These are phyloP conservation scores for Leccinum griseonigrum DNA, from an alignment of 1,284 basidiomycete species.

Conservation along the genomic window DNA sequence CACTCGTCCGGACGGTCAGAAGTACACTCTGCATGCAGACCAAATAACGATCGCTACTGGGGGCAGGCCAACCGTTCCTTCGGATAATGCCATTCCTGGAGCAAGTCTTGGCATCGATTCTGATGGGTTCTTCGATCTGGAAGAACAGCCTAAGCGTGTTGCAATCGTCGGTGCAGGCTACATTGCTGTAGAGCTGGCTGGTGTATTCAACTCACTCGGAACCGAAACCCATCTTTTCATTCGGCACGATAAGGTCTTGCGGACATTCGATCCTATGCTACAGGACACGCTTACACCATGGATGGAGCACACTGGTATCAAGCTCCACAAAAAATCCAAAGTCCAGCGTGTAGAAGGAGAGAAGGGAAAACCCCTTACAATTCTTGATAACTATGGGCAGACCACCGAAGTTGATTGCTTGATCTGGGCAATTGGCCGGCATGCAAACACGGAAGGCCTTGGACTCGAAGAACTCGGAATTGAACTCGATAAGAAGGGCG, in stretches of 20 bases:
- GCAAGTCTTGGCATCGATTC: conserved; percentile 89
- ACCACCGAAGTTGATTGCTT: conserved; percentile 84
- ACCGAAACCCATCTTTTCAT: conserved; percentile 92
- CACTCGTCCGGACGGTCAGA: conserved; percentile 57
- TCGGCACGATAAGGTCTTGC: conserved; percentile 84
- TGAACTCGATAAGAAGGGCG: conserved; percentile 73
- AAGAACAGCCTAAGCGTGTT: conserved; percentile 88
- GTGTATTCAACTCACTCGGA: conserved; percentile 84
- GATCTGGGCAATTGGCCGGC: conserved; percentile 94
- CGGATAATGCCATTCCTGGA: conserved; percentile 83
- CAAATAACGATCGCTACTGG: conserved; percentile 86
- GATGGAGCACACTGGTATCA: conserved; percentile 92
- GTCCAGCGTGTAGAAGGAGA: conserved; percentile 78
- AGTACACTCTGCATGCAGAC: conserved; percentile 71
- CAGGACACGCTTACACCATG: conserved; percentile 89
- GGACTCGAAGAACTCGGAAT: conserved; percentile 81
- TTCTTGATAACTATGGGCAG: conserved; percentile 71
- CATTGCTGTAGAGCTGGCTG: conserved; percentile 94
- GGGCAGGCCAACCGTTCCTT: conserved; percentile 80
- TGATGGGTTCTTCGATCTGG: conserved; percentile 95
- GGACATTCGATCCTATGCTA: conserved; percentile 89
- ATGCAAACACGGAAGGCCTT: conserved; percentile 76
- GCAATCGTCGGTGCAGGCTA: conserved; percentile 96
- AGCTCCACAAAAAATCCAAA: conserved; percentile 79
- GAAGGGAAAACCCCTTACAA: conserved; percentile 63